Conservation (phyloP, 495 filamentous ascomycete genomes). For the Cenococcum geophilum region DNA sequence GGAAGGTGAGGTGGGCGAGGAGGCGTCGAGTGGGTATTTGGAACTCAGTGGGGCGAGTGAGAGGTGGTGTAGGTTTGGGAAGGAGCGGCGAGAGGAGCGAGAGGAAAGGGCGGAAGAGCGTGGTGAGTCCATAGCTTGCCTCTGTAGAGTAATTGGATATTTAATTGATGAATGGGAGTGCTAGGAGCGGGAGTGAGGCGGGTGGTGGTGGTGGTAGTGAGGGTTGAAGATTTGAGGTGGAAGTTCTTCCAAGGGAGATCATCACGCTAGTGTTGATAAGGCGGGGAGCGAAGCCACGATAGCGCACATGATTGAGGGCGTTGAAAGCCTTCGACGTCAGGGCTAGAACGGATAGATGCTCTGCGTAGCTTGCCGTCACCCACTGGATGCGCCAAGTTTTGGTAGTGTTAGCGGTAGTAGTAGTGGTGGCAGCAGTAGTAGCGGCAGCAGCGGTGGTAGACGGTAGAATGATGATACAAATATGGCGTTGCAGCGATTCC, state of each 20-base stretch:
- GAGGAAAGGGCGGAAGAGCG: constrained; percentile 23
- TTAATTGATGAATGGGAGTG: constrained; percentile 1
- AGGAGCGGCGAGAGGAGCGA: constrained; percentile 33
- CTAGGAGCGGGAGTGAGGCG: not conserved
- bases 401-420: too few species aligned
- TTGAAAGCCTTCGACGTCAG: not conserved
- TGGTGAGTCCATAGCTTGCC: constrained; percentile 16
- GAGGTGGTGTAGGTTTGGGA: constrained; percentile 40
- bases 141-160: not conserved
- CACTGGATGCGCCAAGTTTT: too few species aligned
- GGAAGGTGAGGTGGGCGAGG: constrained; percentile 20
- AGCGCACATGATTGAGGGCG: not conserved
- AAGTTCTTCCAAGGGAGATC: not conserved
- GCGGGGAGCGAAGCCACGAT: not conserved
- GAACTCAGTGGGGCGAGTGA: constrained; percentile 39
- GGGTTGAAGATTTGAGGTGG: not conserved
- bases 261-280: not conserved
- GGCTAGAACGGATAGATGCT: not conserved
- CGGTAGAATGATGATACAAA: too few species aligned
- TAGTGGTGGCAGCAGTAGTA: too few species aligned
- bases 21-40: constrained; percentile 30
- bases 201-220: not conserved
- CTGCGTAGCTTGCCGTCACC: too few species aligned
- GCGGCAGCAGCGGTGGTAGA: too few species aligned
- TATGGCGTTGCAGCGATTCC: too few species aligned